Evolutionary conservation across 768 basidiomycete genomes (phyloP), one percentile per base, ranked within the genome.

Genomic region (Termitomyces sp.): DNA sequence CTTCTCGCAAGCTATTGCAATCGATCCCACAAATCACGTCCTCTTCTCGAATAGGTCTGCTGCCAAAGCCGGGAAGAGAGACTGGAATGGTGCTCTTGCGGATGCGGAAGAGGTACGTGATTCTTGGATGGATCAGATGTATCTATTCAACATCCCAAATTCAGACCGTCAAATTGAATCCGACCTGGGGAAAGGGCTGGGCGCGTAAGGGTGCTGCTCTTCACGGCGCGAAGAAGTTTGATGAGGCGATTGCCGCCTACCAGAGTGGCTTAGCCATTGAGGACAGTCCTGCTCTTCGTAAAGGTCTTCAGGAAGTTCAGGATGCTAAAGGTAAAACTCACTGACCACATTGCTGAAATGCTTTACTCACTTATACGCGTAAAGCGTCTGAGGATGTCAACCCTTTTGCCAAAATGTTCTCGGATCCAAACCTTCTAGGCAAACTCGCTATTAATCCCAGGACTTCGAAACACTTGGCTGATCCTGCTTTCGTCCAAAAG

Each of bases 21-120:
- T 95, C 62, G 93, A 97, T 71, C 76, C 87, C 2, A 76, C 74
- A 37, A 96, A 96, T 66, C 87, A 89, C 69, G 94, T 98, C 51
- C 75, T 97, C 9, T 97, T 82, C 73, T 96, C 93, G 15, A 98
- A 98, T 68, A 80, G 95, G 55, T 94, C 92, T 64, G 95, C 94
- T 19, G 90, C 92, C 15, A 83, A 90, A 66, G 82, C 85, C n/a
- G 93, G 93, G 28, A 89, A 90, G 77, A 87, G 80, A 64, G 74
- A 88, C 50, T 97, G 84, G 76, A 70, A 70, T 21, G 81, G 76
- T 17, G 94, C 95, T 12, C 76, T 97, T 45, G 77, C 82, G 45
- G 95, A 97, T 71, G 95, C 95, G 7, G 92, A 96, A 65, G 80
- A 93, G 86, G 94, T 93, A 58, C 58, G 79, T 67, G 8, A 17